Evolutionary conservation across 2,329 filamentous ascomycete species (phyloP).

Genomic region (Sarocladium kiliense): DNA sequence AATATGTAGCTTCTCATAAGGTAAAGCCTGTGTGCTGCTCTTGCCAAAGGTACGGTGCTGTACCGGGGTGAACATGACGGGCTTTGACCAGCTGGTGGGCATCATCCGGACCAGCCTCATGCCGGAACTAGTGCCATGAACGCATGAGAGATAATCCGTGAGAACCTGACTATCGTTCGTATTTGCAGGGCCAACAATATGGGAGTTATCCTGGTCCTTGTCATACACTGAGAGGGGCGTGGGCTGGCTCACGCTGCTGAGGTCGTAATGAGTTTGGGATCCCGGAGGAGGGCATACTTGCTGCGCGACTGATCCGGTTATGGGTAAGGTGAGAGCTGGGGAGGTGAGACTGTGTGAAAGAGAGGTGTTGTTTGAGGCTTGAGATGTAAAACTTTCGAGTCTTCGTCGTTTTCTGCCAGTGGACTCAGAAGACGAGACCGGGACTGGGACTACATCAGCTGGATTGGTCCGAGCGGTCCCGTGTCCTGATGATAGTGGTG

Average conservation of each 20-base stretch:
- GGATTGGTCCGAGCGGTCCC: neutral
- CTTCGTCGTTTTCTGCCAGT: neutral
- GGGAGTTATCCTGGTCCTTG: constrained; percentile 37
- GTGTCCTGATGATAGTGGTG: neutral
- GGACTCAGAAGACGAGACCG: neutral
- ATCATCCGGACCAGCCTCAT: constrained; percentile 26
- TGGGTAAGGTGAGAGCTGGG: neutral
- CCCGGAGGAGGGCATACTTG: neutral
- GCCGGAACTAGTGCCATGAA: constrained; percentile 23
- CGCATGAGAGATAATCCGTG: constrained; percentile 46
- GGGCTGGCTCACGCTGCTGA: neutral
- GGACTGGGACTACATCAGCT: neutral
- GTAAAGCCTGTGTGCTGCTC: constrained; percentile 28
- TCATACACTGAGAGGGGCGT: constrained; percentile 18
- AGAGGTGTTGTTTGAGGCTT: neutral
- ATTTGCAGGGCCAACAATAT: constrained; percentile 55
- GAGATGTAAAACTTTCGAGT: neutral
- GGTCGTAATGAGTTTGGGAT: constrained; percentile 4
- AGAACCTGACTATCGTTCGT: constrained; percentile 57
- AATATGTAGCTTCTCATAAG: constrained; percentile 45
- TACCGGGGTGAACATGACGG: constrained; percentile 42
- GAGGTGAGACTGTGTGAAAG: neutral
- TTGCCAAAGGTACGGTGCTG: constrained; percentile 40
- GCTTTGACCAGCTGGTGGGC: constrained; percentile 25
- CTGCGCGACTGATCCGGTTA: neutral